Conservation (phyloP, 257 asterid species). For the Verbena officinalis region DNA sequence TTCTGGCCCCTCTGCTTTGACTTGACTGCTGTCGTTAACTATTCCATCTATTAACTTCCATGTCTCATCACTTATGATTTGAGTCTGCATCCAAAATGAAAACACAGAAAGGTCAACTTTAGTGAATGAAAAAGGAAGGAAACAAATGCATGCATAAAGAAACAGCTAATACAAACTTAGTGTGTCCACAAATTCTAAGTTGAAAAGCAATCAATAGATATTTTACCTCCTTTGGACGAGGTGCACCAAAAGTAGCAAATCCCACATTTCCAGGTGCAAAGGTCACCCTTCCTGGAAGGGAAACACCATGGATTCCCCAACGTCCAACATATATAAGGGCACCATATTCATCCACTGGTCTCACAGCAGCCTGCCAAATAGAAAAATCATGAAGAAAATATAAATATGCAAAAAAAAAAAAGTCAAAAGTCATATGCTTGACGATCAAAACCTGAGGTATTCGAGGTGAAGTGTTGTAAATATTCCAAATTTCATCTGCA, state of each 20-base stretch:
- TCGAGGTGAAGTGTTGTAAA: constrained; percentile 65
- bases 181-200: not conserved
- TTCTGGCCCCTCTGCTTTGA: constrained; percentile 64
- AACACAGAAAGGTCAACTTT: constrained; percentile 23
- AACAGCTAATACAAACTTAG: not conserved
- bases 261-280: constrained; percentile 99
- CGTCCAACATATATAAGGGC: constrained; percentile 86
- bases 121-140: not conserved
- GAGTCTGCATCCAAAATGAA: constrained; percentile 65
- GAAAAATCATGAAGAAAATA: not conserved
- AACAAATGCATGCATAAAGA: constrained; percentile 4
- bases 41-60: constrained; percentile 91
- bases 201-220: constrained; percentile 12
- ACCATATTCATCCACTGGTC: constrained; percentile 85
- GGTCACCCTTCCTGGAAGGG: constrained; percentile 98
- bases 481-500: constrained; percentile 83
- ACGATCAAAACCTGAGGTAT: constrained; percentile 64
- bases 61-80: constrained; percentile 79
- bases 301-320: constrained; percentile 93
- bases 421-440: constrained; percentile 8
- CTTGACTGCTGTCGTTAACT: constrained; percentile 72
- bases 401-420: constrained; percentile 6
- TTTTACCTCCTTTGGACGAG: constrained; percentile 93
- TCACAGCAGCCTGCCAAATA: constrained; percentile 67
- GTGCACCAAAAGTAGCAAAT: constrained; percentile 87